These are phyloP conservation scores for Neobulgaria alba DNA, from an alignment of 2,329 filamentous ascomycete genomes.

Conservation along the genomic window DNA sequence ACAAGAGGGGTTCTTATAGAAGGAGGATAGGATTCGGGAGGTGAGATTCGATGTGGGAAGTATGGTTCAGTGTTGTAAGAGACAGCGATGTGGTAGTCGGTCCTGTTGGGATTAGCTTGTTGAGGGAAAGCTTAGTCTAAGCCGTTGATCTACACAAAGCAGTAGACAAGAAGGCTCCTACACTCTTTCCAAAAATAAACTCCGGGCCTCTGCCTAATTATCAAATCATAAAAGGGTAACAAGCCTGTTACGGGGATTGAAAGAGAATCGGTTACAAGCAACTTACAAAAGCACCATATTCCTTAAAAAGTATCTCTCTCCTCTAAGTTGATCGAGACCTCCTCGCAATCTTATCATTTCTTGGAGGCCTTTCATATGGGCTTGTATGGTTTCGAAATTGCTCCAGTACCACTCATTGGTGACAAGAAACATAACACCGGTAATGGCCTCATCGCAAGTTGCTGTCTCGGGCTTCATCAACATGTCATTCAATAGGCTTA, in stretches of 20 bases:
- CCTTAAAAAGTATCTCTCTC: slow-evolving; percentile 38
- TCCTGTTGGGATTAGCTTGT: slow-evolving; percentile 26
- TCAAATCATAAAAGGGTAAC: too few relatives aligned
- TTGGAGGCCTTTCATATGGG: slow-evolving; percentile 39
- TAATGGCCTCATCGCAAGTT: slow-evolving; percentile 39
- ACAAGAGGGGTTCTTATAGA: slow-evolving; percentile 39
- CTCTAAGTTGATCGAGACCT: slow-evolving; percentile 37
- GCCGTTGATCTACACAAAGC: not conserved
- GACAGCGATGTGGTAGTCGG: slow-evolving; percentile 40
- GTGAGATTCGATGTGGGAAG: slow-evolving; percentile 34
- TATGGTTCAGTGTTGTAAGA: slow-evolving; percentile 38
- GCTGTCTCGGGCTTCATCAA: slow-evolving; percentile 30
- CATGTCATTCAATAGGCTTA: slow-evolving; percentile 39
- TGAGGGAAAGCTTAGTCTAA: too few relatives aligned
- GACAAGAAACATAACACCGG: slow-evolving; percentile 40
- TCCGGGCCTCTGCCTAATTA: too few relatives aligned
- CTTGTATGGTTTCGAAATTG: slow-evolving; percentile 35
- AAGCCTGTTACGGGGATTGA: too few relatives aligned
- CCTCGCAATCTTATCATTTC: slow-evolving; percentile 41
- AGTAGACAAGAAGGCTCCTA: not conserved
- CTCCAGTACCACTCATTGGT: slow-evolving; percentile 48
- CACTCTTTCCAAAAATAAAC: too few relatives aligned
- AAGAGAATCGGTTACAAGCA: too few relatives aligned
- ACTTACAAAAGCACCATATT: slow-evolving; percentile 42
- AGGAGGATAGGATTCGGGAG: slow-evolving; percentile 34